Conservation (phyloP, 2,329 filamentous ascomycete genomes). For the Zalaria obscura region DNA sequence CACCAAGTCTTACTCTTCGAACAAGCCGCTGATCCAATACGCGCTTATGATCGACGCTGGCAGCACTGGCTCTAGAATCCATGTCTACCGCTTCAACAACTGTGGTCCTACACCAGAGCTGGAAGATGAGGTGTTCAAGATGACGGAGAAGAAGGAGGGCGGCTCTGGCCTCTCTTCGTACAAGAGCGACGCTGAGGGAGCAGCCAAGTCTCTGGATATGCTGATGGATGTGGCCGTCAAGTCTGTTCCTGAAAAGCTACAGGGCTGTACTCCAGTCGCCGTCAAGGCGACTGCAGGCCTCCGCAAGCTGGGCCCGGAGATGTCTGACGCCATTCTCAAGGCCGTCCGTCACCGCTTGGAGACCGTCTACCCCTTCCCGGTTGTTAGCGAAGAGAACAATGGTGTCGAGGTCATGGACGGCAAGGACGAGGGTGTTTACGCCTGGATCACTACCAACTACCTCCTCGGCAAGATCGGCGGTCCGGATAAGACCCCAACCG, state of each 20-base stretch:
- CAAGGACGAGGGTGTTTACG: slow-evolving; percentile 91
- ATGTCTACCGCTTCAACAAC: slow-evolving; percentile 99
- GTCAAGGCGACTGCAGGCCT: slow-evolving; percentile 96
- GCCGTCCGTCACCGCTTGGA: slow-evolving; percentile 76
- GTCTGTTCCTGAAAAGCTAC: slow-evolving; percentile 74
- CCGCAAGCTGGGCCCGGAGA: slow-evolving; percentile 68
- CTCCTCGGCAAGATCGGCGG: slow-evolving; percentile 94
- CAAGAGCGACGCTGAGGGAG: slow-evolving; percentile 69
- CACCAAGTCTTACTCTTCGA: slow-evolving; percentile 66
- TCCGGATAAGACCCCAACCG: slow-evolving; percentile 77
- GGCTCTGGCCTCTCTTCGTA: slow-evolving; percentile 74
- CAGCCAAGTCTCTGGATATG: slow-evolving; percentile 77
- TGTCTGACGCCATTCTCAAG: slow-evolving; percentile 70
- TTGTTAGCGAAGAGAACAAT: slow-evolving; percentile 70
- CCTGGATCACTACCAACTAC: slow-evolving; percentile 99
- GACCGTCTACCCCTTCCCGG: slow-evolving; percentile 83
- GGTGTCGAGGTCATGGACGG: slow-evolving; percentile 97
- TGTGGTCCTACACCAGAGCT: slow-evolving; percentile 91
- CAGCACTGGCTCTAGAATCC: slow-evolving; percentile 93
- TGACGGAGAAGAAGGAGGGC: slow-evolving; percentile 75
- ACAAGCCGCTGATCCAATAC: slow-evolving; percentile 92
- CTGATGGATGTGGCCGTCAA: slow-evolving; percentile 77
- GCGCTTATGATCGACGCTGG: slow-evolving; percentile 98
- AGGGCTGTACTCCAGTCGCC: slow-evolving; percentile 85
- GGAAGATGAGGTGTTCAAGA: slow-evolving; percentile 83